Conservation (phyloP, 768 basidiomycete genomes). For the Rhodotorula toruloides region DNA sequence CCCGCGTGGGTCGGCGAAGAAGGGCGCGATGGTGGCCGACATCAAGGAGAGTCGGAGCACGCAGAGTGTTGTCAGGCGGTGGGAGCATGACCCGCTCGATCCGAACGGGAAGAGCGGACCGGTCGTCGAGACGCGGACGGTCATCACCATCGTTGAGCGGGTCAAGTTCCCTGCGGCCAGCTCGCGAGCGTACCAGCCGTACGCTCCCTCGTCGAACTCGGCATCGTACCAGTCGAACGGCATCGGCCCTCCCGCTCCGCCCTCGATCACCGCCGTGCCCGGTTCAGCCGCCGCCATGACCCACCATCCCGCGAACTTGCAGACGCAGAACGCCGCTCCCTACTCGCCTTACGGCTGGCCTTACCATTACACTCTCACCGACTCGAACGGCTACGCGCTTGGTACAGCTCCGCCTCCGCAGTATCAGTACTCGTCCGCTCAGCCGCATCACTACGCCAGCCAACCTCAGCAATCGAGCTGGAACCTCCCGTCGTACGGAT, state of each 20-base stretch:
- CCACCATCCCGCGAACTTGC: too few species aligned
- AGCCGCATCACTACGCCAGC: too few species aligned
- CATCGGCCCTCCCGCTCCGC: not conserved
- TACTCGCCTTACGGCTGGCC: not conserved
- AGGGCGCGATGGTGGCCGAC: constrained; percentile 8
- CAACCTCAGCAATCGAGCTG: too few species aligned
- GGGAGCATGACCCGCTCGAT: constrained; percentile 13
- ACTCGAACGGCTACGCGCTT: not conserved
- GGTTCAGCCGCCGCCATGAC: not conserved
- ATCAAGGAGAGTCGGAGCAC: constrained; percentile 16
- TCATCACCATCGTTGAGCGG: constrained; percentile 27
- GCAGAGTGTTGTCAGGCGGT: constrained; percentile 22
- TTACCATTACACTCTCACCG: not conserved
- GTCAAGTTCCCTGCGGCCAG: constrained; percentile 8
- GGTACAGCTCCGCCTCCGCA: too few species aligned
- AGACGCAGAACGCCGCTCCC: not conserved
- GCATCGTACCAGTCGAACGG: not conserved
- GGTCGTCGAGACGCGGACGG: constrained; percentile 29
- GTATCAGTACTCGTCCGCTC: too few species aligned
- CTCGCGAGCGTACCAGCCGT: not conserved
- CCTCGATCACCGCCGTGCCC: not conserved
- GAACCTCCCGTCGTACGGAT: too few species aligned
- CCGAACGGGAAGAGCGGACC: constrained; percentile 2
- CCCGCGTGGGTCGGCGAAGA: not conserved
- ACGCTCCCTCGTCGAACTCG: not conserved